These are phyloP conservation scores for Penicillium diatomitis DNA, from an alignment of 495 filamentous ascomycete species.

Conservation along the genomic window DNA sequence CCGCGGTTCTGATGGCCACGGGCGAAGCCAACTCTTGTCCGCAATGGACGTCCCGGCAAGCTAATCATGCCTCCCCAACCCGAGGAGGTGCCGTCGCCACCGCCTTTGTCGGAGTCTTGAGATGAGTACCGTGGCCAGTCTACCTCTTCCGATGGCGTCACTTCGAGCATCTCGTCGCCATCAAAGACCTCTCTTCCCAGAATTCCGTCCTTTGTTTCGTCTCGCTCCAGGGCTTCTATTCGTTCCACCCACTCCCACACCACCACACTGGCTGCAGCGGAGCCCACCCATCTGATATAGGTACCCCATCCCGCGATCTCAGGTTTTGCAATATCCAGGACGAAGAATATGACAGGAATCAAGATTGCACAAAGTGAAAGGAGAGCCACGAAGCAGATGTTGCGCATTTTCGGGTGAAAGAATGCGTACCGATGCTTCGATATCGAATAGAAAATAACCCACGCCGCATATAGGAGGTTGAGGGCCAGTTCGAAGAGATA, in stretches of 20 bases:
- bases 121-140: slow-evolving; percentile 39
- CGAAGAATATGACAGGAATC: slow-evolving; percentile 91
- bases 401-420: slow-evolving; percentile 86
- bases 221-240: slow-evolving; percentile 92
- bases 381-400: slow-evolving; percentile 76
- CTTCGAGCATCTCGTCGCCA: slow-evolving; percentile 89
- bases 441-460: slow-evolving; percentile 90
- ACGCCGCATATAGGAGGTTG: slow-evolving; percentile 83
- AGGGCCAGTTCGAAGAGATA: slow-evolving; percentile 90
- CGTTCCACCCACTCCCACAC: slow-evolving; percentile 99
- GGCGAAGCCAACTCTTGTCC: slow-evolving; percentile 24
- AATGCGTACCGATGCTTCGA: slow-evolving; percentile 91
- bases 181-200: slow-evolving; percentile 92
- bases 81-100: slow-evolving; percentile 30
- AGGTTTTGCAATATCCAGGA: slow-evolving; percentile 82
- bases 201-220: slow-evolving; percentile 93
- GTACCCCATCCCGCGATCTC: slow-evolving; percentile 92
- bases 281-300: slow-evolving; percentile 95
- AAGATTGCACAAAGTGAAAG: slow-evolving; percentile 72
- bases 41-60: slow-evolving; percentile 28
- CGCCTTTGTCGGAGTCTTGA: slow-evolving; percentile 28
- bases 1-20: slow-evolving; percentile 19
- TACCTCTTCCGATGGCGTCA: slow-evolving; percentile 52
- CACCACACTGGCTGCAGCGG: slow-evolving; percentile 88
- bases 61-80: slow-evolving; percentile 38